Percentiles rank a stretch among this genome's conserved stretches.
These are phyloP conservation scores for Gossypium arboreum DNA, from an alignment of 345 rosid species.

Conservation along the genomic window DNA sequence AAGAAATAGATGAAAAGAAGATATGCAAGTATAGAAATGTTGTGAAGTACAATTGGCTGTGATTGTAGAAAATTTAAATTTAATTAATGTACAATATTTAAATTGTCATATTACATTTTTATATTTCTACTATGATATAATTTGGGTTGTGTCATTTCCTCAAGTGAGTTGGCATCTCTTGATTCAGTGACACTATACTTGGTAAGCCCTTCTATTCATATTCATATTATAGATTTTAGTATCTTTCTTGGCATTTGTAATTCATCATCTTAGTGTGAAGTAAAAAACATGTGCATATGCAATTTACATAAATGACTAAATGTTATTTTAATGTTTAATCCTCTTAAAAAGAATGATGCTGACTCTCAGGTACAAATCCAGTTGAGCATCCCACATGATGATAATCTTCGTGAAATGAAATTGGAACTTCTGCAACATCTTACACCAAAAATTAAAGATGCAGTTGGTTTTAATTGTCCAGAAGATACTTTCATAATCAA, in stretches of 20 bases:
- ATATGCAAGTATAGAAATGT: too few species aligned
- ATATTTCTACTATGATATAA: too few species aligned
- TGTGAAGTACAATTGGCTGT: too few species aligned
- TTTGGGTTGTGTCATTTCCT: too few species aligned
- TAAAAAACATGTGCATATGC: not conserved
- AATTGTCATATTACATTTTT: too few species aligned
- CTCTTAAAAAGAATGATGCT: not conserved
- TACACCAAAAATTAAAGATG: slow-evolving; percentile 35
- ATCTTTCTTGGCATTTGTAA: not conserved
- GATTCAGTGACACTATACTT: not conserved
- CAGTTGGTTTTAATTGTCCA: slow-evolving; percentile 35
- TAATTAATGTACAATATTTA: too few species aligned
- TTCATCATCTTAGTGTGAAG: not conserved
- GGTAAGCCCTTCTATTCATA: not conserved
- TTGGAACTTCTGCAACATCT: slow-evolving; percentile 46
- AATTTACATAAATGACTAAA: not conserved
- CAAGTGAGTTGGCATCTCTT: not conserved
- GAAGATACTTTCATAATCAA: slow-evolving; percentile 53
- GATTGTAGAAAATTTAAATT: too few species aligned
- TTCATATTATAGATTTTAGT: not conserved
- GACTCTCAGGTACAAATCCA: slow-evolving; percentile 55
- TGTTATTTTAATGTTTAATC: not conserved
- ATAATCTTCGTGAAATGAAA: slow-evolving; percentile 51
- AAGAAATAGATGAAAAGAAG: too few species aligned
- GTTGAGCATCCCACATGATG: slow-evolving; percentile 41